Evolutionary conservation across 2,329 filamentous ascomycete species (phyloP).

Genomic region (Penicillium sp.): DNA sequence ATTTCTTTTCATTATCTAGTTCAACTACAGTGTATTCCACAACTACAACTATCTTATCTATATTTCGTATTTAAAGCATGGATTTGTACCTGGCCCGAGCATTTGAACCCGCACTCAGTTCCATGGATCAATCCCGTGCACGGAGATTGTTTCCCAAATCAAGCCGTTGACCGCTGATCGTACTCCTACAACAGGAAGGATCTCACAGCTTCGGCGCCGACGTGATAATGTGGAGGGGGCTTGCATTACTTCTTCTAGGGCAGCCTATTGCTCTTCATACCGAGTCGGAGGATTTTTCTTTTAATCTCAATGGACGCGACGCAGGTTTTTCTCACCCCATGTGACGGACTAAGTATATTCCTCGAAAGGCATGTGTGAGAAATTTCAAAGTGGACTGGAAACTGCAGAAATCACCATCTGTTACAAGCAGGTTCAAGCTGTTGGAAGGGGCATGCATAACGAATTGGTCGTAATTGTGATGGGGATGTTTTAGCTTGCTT

Average conservation of each 20-base stretch:
- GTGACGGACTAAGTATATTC: constrained; percentile 11
- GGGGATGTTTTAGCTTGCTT: not conserved
- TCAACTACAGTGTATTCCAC: not conserved
- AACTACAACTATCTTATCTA: not conserved
- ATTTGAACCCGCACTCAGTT: not conserved
- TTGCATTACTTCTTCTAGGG: constrained; percentile 15
- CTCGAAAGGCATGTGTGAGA: constrained; percentile 4
- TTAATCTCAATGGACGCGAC: not conserved
- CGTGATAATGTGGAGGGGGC: constrained; percentile 24
- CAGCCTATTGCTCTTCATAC: constrained; percentile 11
- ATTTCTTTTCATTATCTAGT: not conserved
- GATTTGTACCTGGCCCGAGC: constrained; percentile 11
- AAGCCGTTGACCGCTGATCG: constrained; percentile 15
- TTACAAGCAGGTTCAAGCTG: not conserved
- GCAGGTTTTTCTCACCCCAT: constrained; percentile 6
- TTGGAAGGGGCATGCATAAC: not conserved
- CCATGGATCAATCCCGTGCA: not conserved
- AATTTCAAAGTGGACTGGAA: constrained; percentile 20
- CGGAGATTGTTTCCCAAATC: not conserved
- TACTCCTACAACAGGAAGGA: not conserved
- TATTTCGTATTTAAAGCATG: not conserved
- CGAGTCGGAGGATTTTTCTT: constrained; percentile 13
- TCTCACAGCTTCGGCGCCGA: constrained; percentile 2
- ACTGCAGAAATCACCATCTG: constrained; percentile 20
- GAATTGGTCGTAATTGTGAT: not conserved